Evolutionary conservation across 352 stramenopile species (phyloP).

Genomic region (Phytopythium chamaehyphon): DNA sequence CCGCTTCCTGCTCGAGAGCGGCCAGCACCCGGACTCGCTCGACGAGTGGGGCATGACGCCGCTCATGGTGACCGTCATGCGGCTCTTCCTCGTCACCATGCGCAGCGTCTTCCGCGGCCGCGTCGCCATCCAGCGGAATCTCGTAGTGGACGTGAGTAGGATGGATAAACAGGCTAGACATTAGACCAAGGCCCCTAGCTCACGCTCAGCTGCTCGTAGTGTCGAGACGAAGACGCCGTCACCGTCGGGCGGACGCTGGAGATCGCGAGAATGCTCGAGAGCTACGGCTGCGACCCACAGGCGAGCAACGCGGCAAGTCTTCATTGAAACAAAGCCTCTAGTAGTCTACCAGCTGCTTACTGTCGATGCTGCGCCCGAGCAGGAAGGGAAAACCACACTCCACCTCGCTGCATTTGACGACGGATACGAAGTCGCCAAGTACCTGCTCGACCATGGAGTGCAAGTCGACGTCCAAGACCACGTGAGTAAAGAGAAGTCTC

Average conservation of each 20-base stretch:
- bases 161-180: background rate
- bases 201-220: slow-evolving; percentile 5
- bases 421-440: slow-evolving; percentile 17
- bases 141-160: slow-evolving; percentile 17
- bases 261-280: slow-evolving; percentile 10
- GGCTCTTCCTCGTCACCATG: slow-evolving; percentile 17
- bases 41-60: slow-evolving; percentile 19
- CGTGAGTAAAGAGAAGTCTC: too few relatives aligned
- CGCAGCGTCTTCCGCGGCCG: slow-evolving; percentile 17
- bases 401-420: slow-evolving; percentile 19
- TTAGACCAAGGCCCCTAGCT: background rate
- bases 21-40: slow-evolving; percentile 11
- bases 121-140: slow-evolving; percentile 13
- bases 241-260: slow-evolving; percentile 1
- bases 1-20: slow-evolving; percentile 16
- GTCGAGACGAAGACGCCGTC: slow-evolving; percentile 13
- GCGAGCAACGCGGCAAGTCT: slow-evolving; percentile 10
- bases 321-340: background rate
- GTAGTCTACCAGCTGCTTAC: background rate
- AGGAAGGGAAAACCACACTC: slow-evolving; percentile 24
- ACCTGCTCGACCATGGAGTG: slow-evolving; percentile 12
- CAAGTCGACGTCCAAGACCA: slow-evolving; percentile 11
- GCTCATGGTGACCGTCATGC: slow-evolving; percentile 23
- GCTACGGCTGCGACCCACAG: slow-evolving; percentile 9
- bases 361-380: background rate